A percentile compares a stretch with the other conserved stretches of the same genome.
These are phyloP conservation scores for Chlorella sp. DNA, from an alignment of 139 green algal species.

Conservation along the genomic window DNA sequence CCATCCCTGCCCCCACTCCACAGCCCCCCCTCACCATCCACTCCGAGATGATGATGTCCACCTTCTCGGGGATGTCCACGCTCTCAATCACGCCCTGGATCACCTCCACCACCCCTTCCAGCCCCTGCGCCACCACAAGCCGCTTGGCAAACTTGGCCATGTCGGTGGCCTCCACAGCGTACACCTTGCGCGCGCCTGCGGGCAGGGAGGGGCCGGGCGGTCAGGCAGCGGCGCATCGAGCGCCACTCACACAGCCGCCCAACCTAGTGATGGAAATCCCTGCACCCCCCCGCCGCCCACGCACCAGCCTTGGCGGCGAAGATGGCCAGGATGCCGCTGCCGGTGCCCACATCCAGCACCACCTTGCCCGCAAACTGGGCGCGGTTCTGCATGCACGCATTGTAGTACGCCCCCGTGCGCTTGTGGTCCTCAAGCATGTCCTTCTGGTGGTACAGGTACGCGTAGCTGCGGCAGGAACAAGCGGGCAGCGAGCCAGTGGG, in stretches of 20 bases:
- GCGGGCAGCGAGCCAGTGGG: too few species aligned
- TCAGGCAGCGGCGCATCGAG: too few species aligned
- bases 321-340: slow-evolving; percentile 96
- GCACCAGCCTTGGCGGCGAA: slow-evolving; percentile 89
- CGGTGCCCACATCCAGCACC: slow-evolving; percentile 97
- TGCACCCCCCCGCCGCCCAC: neutral
- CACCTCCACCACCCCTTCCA: slow-evolving; percentile 87
- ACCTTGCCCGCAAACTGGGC: slow-evolving; percentile 78
- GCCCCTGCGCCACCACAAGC: slow-evolving; percentile 87
- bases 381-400: slow-evolving; percentile 76
- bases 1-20: neutral
- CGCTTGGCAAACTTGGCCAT: slow-evolving; percentile 88
- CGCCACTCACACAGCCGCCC: too few species aligned
- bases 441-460: slow-evolving; percentile 97
- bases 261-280: neutral
- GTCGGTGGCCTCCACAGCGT: slow-evolving; percentile 96
- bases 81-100: slow-evolving; percentile 96
- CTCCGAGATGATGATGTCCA: slow-evolving; percentile 96
- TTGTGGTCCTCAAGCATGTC: slow-evolving; percentile 99
- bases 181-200: slow-evolving; percentile 80
- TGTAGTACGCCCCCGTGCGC: slow-evolving; percentile 95
- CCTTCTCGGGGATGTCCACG: slow-evolving; percentile 96
- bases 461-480: slow-evolving; percentile 33
- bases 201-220: neutral
- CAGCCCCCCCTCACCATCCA: slow-evolving; percentile 59